phyloP scores from a whole-genome alignment of 2,329 filamentous ascomycete genomes.

The Alternaria ethzedia region DNA sequence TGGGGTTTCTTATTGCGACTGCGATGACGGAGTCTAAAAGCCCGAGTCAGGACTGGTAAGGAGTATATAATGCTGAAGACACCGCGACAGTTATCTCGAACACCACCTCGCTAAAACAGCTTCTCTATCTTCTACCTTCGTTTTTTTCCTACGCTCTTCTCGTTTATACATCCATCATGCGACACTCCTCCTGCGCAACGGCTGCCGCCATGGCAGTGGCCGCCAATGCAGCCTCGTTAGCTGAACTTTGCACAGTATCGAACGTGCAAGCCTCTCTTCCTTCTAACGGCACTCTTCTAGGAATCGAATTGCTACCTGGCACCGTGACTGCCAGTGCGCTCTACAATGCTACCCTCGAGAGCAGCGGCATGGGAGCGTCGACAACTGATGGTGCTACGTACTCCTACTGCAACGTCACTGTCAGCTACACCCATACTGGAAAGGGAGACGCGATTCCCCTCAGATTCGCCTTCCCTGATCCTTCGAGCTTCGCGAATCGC shows the following conservation, averaged over 20 bases:
- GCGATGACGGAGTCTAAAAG: background rate
- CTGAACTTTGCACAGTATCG: conserved; percentile 18
- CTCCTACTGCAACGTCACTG: conserved; percentile 56
- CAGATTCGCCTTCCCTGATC: conserved; percentile 54
- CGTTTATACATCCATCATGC: conserved; percentile 6
- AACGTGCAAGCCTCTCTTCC: conserved; percentile 27
- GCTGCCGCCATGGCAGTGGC: conserved; percentile 5
- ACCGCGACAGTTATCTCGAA: background rate
- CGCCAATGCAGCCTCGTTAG: conserved; percentile 2
- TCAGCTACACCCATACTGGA: conserved; percentile 55
- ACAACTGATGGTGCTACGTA: conserved; percentile 12
- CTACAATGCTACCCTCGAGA: conserved; percentile 41
- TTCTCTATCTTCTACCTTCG: background rate
- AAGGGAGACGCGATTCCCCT: conserved; percentile 21
- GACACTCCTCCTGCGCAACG: conserved; percentile 5
- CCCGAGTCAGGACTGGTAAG: background rate
- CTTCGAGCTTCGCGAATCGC: conserved; percentile 53
- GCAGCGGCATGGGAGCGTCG: conserved; percentile 10
- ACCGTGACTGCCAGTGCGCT: conserved; percentile 48
- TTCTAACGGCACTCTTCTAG: conserved; percentile 21
- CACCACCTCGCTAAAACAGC: background rate
- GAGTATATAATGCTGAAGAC: background rate
- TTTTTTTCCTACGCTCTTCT: background rate
- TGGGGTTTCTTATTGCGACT: background rate
- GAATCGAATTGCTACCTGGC: conserved; percentile 49